These are phyloP conservation scores for Didymella keratinophila DNA, from an alignment of 2,329 filamentous ascomycete species.

Conservation along the genomic window DNA sequence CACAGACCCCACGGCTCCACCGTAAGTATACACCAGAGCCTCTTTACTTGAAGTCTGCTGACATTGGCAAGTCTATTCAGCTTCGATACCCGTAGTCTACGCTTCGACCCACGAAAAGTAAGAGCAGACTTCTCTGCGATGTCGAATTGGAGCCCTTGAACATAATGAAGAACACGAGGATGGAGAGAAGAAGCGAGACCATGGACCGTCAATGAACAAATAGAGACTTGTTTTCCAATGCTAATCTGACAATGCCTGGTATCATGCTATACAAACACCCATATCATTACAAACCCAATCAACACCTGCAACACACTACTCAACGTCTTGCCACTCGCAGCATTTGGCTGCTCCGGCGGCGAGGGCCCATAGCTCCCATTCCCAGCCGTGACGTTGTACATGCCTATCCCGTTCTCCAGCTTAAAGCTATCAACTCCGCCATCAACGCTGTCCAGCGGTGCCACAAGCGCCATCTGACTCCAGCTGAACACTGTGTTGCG, in stretches of 20 bases:
- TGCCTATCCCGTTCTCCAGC: slow-evolving; percentile 22
- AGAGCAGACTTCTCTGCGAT: too few species aligned
- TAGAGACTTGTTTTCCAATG: neutral
- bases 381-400: slow-evolving; percentile 20
- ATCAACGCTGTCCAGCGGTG: slow-evolving; percentile 53
- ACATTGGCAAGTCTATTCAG: too few species aligned
- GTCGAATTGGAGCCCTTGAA: neutral
- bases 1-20: too few species aligned
- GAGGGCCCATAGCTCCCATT: slow-evolving; percentile 19
- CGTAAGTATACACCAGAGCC: too few species aligned
- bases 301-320: neutral
- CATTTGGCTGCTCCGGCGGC: slow-evolving; percentile 6
- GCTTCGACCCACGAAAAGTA: too few species aligned
- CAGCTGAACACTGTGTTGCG: slow-evolving; percentile 61
- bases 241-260: neutral
- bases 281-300: slow-evolving; percentile 1
- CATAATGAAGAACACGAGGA: too few species aligned
- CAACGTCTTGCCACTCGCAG: neutral
- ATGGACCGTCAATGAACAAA: neutral
- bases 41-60: too few species aligned
- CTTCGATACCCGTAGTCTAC: too few species aligned
- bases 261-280: slow-evolving; percentile 12
- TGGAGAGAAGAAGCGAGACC: neutral
- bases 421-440: slow-evolving; percentile 37
- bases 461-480: slow-evolving; percentile 66